Base-by-base conservation (phyloP, 164 flowering plant species). In the Nymphaea thermarum region DNA sequence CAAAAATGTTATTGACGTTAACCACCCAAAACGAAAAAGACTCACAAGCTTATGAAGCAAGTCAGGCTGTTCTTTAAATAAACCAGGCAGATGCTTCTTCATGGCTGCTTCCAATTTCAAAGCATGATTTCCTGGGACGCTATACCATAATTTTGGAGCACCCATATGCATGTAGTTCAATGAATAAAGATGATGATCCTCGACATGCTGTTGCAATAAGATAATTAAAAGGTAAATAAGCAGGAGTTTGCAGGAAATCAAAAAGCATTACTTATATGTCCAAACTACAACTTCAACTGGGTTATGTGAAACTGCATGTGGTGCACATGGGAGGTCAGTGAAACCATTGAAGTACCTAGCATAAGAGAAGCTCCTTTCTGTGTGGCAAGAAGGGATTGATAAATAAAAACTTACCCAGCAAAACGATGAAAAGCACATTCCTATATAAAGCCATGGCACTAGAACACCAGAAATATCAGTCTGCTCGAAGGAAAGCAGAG, bases 91-190 rank as follows among this genome's bases (percentile, higher is more conserved):
- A 84, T 86, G 85, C 80, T 90, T 95, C 70, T 80, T 84, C 99
- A 95, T 95, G 16, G 89, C 85, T 51, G 78, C 82, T 77, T 95
- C 99, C 77, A 95, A 73, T 72, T 89, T 87, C 64, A 68, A 55
- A 14, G 97, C 96, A 78, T 81, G 86, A 60, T 71, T 80, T 42
- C 88, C 91, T 36, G 98, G 87, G 65, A 92, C 93, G 66, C 98
- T 97, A 81, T 95, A 95, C 99, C 99, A 95, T 65, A 95, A 64
- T 80, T 95, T 95, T 62, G 97, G 96, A 77, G 87, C 90, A 69
- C 99, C 99, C 92, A 86, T 90, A 66, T 95, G 98, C 90, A 90
- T 72, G 79, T 86, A 95, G 73, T 95, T 95, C 78, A 92, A 63
- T 2, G 99, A 95, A 74, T 95, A 95, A 63, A 95, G 74, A 80